A percentile compares a stretch with the other conserved stretches of the same genome.
phyloP scores from a whole-genome alignment of 2,329 filamentous ascomycete genomes.

The Pseudopyrenochaeta lycopersici region DNA sequence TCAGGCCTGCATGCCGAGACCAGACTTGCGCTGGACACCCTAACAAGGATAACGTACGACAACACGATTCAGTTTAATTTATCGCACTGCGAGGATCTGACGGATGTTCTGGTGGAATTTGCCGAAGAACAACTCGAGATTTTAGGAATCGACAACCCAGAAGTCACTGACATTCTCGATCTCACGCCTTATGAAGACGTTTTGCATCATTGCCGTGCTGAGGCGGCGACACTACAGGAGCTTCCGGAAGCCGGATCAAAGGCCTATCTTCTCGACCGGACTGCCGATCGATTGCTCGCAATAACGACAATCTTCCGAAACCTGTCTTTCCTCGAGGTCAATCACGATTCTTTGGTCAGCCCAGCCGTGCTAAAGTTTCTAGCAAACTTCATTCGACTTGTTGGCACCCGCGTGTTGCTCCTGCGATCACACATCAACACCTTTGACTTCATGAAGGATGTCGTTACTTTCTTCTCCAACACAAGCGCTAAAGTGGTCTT shows the following conservation, averaged over 20 bases:
- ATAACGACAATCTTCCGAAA: slow-evolving; percentile 94
- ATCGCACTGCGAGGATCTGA: slow-evolving; percentile 73
- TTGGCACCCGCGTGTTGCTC: slow-evolving; percentile 89
- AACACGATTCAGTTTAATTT: slow-evolving; percentile 44
- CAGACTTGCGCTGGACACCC: slow-evolving; percentile 85
- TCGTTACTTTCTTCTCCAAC: slow-evolving; percentile 89
- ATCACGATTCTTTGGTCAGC: slow-evolving; percentile 78
- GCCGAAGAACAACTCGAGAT: slow-evolving; percentile 87
- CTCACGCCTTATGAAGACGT: slow-evolving; percentile 89
- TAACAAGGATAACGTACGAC: slow-evolving; percentile 73
- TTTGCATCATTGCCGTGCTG: slow-evolving; percentile 77
- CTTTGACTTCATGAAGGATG: slow-evolving; percentile 96
- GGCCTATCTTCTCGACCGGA: slow-evolving; percentile 83
- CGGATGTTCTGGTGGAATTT: slow-evolving; percentile 88
- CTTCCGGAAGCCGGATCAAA: slow-evolving; percentile 76
- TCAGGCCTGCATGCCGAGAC: slow-evolving; percentile 90
- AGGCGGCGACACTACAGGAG: slow-evolving; percentile 76
- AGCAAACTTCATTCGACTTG: slow-evolving; percentile 81
- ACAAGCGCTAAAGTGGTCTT: slow-evolving; percentile 82
- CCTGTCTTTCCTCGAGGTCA: slow-evolving; percentile 83
- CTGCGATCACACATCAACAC: slow-evolving; percentile 84
- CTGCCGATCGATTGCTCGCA: slow-evolving; percentile 86
- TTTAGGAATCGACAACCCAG: slow-evolving; percentile 82
- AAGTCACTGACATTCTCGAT: slow-evolving; percentile 86
- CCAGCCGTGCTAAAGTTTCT: slow-evolving; percentile 83